These are phyloP conservation scores for Phytophthora pseudosyringae DNA, from an alignment of 352 stramenopile species.

Conservation along the genomic window DNA sequence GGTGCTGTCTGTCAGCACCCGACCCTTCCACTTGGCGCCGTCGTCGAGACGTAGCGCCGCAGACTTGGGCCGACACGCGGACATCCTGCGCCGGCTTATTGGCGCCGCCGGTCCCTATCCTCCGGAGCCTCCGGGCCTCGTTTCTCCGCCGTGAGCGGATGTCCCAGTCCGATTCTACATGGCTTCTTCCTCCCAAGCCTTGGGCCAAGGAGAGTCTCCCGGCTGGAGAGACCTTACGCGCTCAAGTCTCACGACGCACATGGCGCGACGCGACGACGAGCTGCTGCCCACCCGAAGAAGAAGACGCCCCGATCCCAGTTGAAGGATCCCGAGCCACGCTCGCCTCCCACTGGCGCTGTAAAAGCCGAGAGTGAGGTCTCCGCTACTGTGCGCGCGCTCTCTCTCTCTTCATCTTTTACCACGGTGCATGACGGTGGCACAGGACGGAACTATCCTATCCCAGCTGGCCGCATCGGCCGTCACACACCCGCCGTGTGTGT, in stretches of 20 bases:
- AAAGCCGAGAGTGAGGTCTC: conserved; percentile 11
- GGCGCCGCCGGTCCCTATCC: conserved; percentile 15
- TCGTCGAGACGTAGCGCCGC: conserved; percentile 27
- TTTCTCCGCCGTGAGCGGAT: conserved; percentile 31
- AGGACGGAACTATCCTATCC: conserved; percentile 22
- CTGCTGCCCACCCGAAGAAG: not conserved
- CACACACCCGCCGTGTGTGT: not conserved
- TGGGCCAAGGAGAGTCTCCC: too few species aligned
- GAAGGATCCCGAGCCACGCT: conserved; percentile 26
- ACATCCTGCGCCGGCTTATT: conserved; percentile 16
- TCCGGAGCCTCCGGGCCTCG: conserved; percentile 14
- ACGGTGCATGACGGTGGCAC: conserved; percentile 27
- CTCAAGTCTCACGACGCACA: conserved; percentile 16
- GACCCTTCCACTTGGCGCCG: conserved; percentile 24
- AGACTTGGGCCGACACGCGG: conserved; percentile 18
- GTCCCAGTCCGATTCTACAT: conserved; percentile 35
- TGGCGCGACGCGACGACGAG: conserved; percentile 18
- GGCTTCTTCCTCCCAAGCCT: conserved; percentile 7
- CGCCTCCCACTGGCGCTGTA: conserved; percentile 24
- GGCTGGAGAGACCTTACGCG: not conserved
- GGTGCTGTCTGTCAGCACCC: conserved; percentile 7
- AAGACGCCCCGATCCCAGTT: conserved; percentile 28
- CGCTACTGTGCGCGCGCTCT: not conserved
- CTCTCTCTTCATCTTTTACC: conserved; percentile 27
- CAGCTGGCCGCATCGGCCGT: not conserved